Conservation (phyloP, 352 stramenopile species). For the Aphanomyces euteiches region DNA sequence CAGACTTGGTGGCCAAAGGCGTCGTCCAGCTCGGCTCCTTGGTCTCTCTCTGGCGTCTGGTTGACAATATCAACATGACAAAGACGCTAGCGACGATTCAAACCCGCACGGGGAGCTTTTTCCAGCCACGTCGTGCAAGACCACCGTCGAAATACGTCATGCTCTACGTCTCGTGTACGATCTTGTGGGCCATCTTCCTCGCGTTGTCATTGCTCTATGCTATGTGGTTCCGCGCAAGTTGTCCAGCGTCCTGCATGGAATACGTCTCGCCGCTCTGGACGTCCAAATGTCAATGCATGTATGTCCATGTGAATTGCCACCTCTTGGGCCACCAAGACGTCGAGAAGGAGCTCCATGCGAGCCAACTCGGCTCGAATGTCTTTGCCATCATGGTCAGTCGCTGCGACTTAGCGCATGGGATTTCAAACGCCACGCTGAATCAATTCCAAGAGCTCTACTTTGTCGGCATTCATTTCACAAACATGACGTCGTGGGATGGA, state of each 20-base stretch:
- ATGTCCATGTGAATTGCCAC: background rate
- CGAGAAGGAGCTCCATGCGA: background rate
- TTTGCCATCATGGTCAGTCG: background rate
- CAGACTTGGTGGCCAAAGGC: background rate
- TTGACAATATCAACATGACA: background rate
- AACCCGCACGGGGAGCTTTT: no score
- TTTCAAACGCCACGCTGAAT: background rate
- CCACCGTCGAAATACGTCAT: no score
- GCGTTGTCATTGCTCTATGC: background rate
- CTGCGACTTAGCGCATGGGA: background rate
- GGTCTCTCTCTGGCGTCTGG: background rate
- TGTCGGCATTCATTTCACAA: background rate
- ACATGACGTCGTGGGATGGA: background rate
- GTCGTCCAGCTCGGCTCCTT: background rate
- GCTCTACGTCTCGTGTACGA: no score
- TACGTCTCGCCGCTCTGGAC: background rate
- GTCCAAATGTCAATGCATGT: background rate
- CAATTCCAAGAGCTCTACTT: background rate
- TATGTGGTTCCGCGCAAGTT: background rate
- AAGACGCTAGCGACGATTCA: no score
- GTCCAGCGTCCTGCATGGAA: background rate
- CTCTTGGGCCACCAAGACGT: background rate
- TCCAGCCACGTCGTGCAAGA: no score
- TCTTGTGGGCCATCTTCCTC: background rate
- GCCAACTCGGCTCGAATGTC: background rate